phyloP scores from a whole-genome alignment of 148 eudicot species.

The Rhododendron molle region DNA sequence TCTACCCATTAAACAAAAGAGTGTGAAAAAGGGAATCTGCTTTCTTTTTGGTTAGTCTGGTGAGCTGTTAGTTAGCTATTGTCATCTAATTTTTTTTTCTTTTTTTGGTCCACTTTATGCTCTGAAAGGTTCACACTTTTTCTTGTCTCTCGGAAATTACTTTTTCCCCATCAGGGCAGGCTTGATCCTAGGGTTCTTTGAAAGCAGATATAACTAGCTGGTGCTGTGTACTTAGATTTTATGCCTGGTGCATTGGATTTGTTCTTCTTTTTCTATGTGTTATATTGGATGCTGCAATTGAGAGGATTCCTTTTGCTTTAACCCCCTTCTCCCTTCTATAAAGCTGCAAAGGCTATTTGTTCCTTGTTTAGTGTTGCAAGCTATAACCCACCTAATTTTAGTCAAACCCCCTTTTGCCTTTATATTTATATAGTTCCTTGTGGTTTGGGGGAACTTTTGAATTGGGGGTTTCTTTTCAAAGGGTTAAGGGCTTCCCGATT shows the following conservation, averaged over 20 bases:
- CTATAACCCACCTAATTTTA: constrained; percentile 46
- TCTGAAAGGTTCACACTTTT: constrained; percentile 82
- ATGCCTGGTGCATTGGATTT: constrained; percentile 62
- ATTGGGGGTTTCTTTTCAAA: constrained; percentile 27
- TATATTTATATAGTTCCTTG: constrained; percentile 26
- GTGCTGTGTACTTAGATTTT: constrained; percentile 45
- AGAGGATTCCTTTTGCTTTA: constrained; percentile 61
- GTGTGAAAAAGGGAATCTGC: constrained; percentile 52
- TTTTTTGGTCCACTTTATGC: constrained; percentile 61
- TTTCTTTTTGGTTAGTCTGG: constrained; percentile 47
- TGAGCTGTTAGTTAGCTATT: constrained; percentile 71
- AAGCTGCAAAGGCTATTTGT: constrained; percentile 85
- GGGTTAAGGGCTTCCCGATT: constrained; percentile 16
- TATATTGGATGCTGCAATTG: constrained; percentile 47
- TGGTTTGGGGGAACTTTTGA: constrained; percentile 32
- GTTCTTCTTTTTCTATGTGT: constrained; percentile 32
- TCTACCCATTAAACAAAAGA: constrained; percentile 7
- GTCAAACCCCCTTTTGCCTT: constrained; percentile 59
- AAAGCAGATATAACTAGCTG: constrained; percentile 22
- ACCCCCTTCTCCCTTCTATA: constrained; percentile 41
- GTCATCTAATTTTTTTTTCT: constrained; percentile 36
- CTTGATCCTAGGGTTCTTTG: constrained; percentile 45
- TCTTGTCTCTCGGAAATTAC: constrained; percentile 42
- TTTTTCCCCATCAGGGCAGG: constrained; percentile 31
- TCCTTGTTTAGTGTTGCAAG: constrained; percentile 90